phyloP scores from a whole-genome alignment of 2,329 filamentous ascomycete species.

The Botrytis squamosa region DNA sequence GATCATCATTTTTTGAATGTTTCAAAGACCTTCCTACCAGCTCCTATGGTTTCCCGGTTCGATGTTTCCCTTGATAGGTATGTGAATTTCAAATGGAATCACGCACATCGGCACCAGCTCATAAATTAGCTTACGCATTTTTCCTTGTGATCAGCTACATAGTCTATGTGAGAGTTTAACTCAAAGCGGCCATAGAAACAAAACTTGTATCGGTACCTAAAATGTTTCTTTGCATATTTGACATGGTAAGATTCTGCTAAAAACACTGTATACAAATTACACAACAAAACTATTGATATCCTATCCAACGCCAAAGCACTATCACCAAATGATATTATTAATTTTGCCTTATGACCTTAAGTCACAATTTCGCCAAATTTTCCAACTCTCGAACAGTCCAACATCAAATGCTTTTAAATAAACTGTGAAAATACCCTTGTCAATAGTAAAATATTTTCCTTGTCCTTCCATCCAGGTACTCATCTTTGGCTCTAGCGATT shows the following conservation, averaged over 20 bases:
- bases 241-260: background rate
- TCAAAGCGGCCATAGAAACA: background rate
- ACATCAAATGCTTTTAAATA: no score
- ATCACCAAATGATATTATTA: background rate
- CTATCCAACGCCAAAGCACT: background rate
- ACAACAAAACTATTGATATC: background rate
- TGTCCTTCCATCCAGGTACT: background rate
- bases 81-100: accelerated
- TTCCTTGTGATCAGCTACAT: background rate
- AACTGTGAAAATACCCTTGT: no score
- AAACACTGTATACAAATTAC: background rate
- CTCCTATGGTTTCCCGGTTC: background rate
- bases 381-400: no score
- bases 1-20: background rate
- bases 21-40: background rate
- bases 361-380: background rate
- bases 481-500: background rate
- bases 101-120: background rate
- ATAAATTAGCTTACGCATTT: background rate
- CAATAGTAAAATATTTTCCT: background rate
- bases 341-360: background rate
- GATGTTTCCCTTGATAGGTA: no score
- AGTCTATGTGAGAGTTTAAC: background rate
- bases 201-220: background rate
- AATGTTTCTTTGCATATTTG: background rate